Evolutionary conservation across 371 early-diverging fungal species (phyloP), one percentile per base, ranked within the genome.

Genomic region (Chytridium lagenaria): DNA sequence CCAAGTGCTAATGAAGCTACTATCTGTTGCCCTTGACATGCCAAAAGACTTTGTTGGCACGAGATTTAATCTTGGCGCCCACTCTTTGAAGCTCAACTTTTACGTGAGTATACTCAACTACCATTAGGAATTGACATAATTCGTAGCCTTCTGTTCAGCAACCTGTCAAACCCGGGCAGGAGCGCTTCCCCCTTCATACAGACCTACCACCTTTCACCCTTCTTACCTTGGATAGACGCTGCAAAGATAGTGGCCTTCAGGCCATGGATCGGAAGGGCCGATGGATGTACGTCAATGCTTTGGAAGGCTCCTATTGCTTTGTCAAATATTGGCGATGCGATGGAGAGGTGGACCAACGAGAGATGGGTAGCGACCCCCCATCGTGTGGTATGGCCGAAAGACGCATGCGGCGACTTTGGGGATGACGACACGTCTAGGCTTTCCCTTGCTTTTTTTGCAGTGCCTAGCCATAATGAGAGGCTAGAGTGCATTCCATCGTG

Each of bases 301-400:
- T 55, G 23, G 55, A 28, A 5, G 26, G 30, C 55, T 10, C 55
- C 10, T 15, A 10, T 15, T 55, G 55, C 26, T 55, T 55, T 55
- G 55, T 55, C 26, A 55, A 55, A n/a, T 55, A 23, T 55, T 23
- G 55, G 55, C 10, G 55, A 55, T 55, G 55, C 55, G 16, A 55
- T 55, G 55, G 55, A 55, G 26, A 16, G 55, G 30, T 55, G 55
- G 55, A 55, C 55, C 16, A 55, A 55, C 30, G 55, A 28, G 10
- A 26, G 10, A 26, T 55, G 55, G 55, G 55, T 55, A 7, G 55
- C 55, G 10, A 55, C 55, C 16, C 55, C 55, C 5, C 55, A 55
- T 55, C 19, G 10, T 7, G 55, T 55, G 7, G 55, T 23, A 7
- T 55, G 55, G 55, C 55, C 55, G 10, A 26, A 55, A 7, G 44